Evolutionary conservation across 2,329 filamentous ascomycete genomes (phyloP), one percentile per base, ranked within the genome.

Genomic region (Penicillium sclerotiorum): DNA sequence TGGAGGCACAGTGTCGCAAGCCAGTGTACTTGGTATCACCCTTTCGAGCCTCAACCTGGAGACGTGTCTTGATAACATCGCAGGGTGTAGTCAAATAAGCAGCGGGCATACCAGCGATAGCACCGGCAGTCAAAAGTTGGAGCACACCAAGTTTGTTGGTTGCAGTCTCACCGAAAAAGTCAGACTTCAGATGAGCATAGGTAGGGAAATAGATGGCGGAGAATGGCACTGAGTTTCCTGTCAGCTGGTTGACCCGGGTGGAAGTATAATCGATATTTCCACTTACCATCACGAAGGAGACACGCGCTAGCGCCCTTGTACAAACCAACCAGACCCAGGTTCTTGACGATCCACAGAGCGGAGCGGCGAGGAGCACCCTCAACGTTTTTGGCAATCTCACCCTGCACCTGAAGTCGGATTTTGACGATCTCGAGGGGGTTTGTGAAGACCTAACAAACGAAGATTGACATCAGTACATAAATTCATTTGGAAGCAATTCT

Each of bases 351-450:
- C 94, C 94, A 99, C 79, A 97, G 89, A 50, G 94, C 94, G 9
- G 92, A 96, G 60, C 94, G 88, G 73, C 88, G 92, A 45, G 89
- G 90, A 13, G 88, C 83, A 50, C 86, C 87, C 57, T 94, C 88
- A 3, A 90, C 85, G 40, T 80, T 88, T 78, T 96, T 97, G 58
- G 90, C 87, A 35, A 96, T 86, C 74, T 99, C 94, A 52, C 94
- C 94, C 77, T 99, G 94, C 20, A 99, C 89, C 73, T 99, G 94
- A 45, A 99, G 85, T 59, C 94, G 89, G 69, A 99, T 99, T 80
- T 99, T 99, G 78, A 99, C 94, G 67, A 99, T 99, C 73, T 99
- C 94, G 15, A 99, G 85, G 21, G 94, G 94, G 73, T 97, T 99
- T 61, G 91, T 96, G 75, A 97, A 97, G 63, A 96, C 85, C 89